phyloP scores from a whole-genome alignment of 306 rosid species.

The Cucumis cinereus region DNA sequence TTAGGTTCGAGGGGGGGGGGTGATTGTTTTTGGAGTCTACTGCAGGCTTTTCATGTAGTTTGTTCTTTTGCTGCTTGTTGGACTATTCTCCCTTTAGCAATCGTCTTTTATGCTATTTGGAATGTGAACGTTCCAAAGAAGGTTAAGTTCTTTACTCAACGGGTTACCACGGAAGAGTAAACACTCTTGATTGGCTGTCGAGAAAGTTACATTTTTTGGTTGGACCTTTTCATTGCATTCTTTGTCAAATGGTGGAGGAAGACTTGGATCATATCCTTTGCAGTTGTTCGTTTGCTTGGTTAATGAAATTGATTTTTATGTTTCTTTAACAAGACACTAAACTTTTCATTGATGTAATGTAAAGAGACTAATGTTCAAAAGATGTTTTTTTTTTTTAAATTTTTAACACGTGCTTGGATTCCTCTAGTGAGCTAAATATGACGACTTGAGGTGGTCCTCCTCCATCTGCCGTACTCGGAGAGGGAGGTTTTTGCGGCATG shows the following conservation, averaged over 20 bases:
- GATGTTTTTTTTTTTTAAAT: too few relatives aligned
- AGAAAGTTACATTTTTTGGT: too few relatives aligned
- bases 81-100: neutral
- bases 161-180: neutral
- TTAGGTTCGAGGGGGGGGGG: too few relatives aligned
- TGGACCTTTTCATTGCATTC: neutral
- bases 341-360: too few relatives aligned
- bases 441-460: neutral
- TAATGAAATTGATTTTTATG: neutral
- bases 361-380: too few relatives aligned
- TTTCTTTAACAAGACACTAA: too few relatives aligned
- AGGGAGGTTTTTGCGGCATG: neutral
- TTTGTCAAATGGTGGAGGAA: neutral
- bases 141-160: neutral
- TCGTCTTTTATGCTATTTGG: neutral
- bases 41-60: neutral
- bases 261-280: neutral
- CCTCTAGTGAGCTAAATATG: neutral
- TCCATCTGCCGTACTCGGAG: neutral
- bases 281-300: neutral
- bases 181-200: too few relatives aligned
- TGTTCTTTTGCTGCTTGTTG: neutral
- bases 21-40: too few relatives aligned
- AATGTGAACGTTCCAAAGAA: neutral
- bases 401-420: neutral